Evolutionary conservation across 1,284 basidiomycete genomes (phyloP).

Genomic region (Austropuccinia psidii): DNA sequence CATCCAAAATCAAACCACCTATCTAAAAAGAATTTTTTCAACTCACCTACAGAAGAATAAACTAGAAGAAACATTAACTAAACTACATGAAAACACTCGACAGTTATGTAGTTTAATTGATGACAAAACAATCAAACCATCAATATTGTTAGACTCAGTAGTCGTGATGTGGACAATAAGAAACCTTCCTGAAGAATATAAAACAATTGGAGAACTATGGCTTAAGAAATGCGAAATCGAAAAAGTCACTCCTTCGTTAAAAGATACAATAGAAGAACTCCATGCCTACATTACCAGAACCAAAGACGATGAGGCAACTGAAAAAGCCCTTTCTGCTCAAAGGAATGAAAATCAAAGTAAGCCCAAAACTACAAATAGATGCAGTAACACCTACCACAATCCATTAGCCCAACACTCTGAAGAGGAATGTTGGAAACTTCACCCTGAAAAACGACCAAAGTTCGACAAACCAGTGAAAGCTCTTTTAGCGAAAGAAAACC

Average conservation of each 20-base stretch:
- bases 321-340: too few species aligned
- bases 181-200: not conserved
- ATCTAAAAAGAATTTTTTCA: not conserved
- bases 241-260: not conserved
- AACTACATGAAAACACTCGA: not conserved
- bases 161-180: not conserved
- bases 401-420: too few species aligned
- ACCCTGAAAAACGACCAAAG: too few species aligned
- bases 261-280: not conserved
- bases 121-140: not conserved
- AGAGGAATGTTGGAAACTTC: too few species aligned
- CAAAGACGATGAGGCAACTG: too few species aligned
- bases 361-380: too few species aligned
- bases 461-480: too few species aligned
- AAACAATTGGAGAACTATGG: not conserved
- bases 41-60: not conserved
- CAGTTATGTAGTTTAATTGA: not conserved
- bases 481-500: too few species aligned
- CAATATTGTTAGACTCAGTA: not conserved
- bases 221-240: not conserved
- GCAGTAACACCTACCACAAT: too few species aligned
- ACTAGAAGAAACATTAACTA: not conserved
- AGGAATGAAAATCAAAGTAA: too few species aligned
- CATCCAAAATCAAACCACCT: not conserved
- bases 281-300: not conserved